phyloP scores from a whole-genome alignment of 768 basidiomycete species.

The Mrakia gelida region DNA sequence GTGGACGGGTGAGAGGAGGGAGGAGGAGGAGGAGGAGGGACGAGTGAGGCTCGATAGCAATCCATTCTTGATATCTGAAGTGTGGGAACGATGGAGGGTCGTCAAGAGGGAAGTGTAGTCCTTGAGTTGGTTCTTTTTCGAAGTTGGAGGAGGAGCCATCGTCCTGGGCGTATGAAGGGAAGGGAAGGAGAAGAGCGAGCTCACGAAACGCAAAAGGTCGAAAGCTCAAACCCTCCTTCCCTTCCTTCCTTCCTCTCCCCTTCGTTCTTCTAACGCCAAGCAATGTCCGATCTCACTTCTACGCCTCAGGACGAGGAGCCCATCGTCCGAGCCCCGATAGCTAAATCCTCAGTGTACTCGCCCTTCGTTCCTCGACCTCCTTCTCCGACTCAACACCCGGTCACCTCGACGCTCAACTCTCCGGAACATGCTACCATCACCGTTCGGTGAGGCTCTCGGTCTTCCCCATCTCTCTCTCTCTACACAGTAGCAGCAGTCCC shows the following conservation, averaged over 20 bases:
- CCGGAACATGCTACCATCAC: constrained; percentile 15
- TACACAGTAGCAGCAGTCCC: not conserved
- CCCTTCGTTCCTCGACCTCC: constrained; percentile 27
- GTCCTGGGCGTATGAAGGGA: too few relatives aligned
- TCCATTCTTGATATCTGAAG: not conserved
- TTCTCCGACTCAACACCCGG: constrained; percentile 24
- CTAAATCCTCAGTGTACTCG: not conserved
- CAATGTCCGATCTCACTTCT: not conserved
- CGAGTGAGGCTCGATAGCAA: not conserved
- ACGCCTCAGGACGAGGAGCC: not conserved
- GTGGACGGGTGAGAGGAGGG: not conserved
- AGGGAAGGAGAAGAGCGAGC: not conserved
- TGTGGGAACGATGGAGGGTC: not conserved
- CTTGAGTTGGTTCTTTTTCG: not conserved
- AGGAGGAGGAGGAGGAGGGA: not conserved
- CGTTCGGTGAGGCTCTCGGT: constrained; percentile 11
- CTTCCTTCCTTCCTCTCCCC: not conserved
- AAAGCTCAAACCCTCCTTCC: not conserved
- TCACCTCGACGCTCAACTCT: constrained; percentile 21
- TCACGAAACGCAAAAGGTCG: not conserved
- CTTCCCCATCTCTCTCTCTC: not conserved
- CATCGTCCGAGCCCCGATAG: constrained; percentile 3
- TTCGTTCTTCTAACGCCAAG: not conserved
- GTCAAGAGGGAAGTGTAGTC: not conserved
- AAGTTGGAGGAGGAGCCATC: not conserved